Conservation (phyloP, 306 rosid genomes). For the Gastrolobium villosum region DNA sequence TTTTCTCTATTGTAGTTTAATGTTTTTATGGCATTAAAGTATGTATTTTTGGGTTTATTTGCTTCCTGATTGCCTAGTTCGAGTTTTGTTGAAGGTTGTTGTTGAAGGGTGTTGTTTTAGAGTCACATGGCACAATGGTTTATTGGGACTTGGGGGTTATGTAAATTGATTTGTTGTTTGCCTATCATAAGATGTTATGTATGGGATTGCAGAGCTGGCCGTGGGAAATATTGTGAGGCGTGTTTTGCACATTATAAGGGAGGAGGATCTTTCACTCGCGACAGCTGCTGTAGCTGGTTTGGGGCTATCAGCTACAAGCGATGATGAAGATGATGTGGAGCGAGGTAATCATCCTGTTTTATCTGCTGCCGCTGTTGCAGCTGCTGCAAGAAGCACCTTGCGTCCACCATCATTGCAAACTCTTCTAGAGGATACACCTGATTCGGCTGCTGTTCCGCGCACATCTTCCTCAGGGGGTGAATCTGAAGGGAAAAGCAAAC, state of each 20-base stretch:
- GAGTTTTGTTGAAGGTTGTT: constrained; percentile 1
- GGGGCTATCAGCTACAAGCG: constrained; percentile 78
- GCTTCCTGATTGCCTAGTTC: constrained; percentile 17
- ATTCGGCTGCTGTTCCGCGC: constrained; percentile 65
- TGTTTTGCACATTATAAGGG: constrained; percentile 93
- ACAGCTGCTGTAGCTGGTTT: constrained; percentile 87
- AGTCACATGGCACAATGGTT: background rate
- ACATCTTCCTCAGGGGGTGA: constrained; percentile 94
- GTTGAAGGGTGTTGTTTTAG: constrained; percentile 34
- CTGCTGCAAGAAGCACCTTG: constrained; percentile 95
- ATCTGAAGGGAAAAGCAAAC: constrained; percentile 94
- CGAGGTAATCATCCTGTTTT: constrained; percentile 72
- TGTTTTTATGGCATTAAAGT: background rate
- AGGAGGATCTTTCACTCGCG: constrained; percentile 90
- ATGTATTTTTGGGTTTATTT: constrained; percentile 24
- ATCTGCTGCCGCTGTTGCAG: constrained; percentile 94
- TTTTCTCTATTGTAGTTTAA: background rate
- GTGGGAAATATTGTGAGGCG: constrained; percentile 99
- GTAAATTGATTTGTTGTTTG: constrained; percentile 35
- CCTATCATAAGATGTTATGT: constrained; percentile 44
- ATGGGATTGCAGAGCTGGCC: constrained; percentile 81
- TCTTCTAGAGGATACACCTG: constrained; percentile 86
- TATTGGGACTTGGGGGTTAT: constrained; percentile 19
- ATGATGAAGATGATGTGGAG: constrained; percentile 88
- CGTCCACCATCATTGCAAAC: constrained; percentile 98